Evolutionary conservation across 2,329 filamentous ascomycete genomes (phyloP), one percentile per base, ranked within the genome.

Genomic region (Colletotrichum trifolii): DNA sequence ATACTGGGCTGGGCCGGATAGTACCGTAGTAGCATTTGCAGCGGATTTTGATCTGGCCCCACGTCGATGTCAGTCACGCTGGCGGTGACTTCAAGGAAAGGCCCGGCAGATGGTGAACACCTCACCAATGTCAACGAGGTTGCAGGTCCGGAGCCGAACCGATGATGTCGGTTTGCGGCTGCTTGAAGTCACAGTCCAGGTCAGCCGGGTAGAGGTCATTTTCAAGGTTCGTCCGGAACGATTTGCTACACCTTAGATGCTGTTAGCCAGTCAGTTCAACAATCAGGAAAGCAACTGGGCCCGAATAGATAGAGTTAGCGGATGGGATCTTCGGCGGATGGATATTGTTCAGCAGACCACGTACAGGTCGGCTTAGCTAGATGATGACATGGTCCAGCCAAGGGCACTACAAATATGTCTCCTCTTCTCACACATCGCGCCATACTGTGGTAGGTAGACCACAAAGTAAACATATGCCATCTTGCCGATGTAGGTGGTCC

Each of bases 61-160:
- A 66, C 52, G 8, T 35, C 25, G 47, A 17, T 11, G 35, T 42
- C 63, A 63, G 63, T 63, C 63, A 66, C 48, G 52, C 47, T 63
- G 63, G 63, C 47, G 33, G 52, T 57, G 42, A 25, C 53, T 66
- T 42, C 63, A 57, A 53, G 63, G 58, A 57, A 42, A 57, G 42
- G 63, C 63, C 63, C 59, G 36, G 63, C 46, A 55, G 63, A 40
- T 47, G 59, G 59, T 53, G 53, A 56, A 66, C 63, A 66, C 58
- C 59, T 63, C 63, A 66, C 53, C 48, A 38, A 33, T 57, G 52
- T 40, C 47, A 47, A 60, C 47, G 47, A 63, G 47, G 53, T 48
- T 62, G 25, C 25, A 5, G 25, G 25, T 25, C 25, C 52, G 63
- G 63, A 57, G 58, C 63, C 63, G 63, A 59, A 45, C 52, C 52